Evolutionary conservation across 2,329 filamentous ascomycete species (phyloP), one percentile per base, ranked within the genome.

Genomic region (Epichloe typhina): DNA sequence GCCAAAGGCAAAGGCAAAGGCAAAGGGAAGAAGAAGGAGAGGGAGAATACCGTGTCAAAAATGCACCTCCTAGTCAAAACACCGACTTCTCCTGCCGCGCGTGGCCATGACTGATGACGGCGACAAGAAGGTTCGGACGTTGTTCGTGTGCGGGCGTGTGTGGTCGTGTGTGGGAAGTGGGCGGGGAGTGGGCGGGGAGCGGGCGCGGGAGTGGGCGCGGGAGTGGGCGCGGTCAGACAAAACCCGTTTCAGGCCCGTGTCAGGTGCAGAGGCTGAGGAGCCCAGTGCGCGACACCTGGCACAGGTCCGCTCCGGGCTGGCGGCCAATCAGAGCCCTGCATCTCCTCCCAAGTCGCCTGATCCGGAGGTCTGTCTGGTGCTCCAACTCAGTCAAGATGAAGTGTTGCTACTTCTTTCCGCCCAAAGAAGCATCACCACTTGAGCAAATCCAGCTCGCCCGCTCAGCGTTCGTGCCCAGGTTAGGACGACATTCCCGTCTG

Each of bases 181-280:
- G 23, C 23, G 17, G 19, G 11, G 4, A 21, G 11, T 15, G 15
- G 35, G 38, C 13, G 17, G 17, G 17, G 6, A 19, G 15, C 9
- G 15, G 35, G 38, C 13, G 23, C 23, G 23, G 11, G 11, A 21
- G 11, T 21, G 15, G 41, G 3, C 31, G 31, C 17, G 17, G 17
- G 6, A 19, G 15, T 15, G 15, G 35, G 38, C 13, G 17, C 31
- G 15, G 12, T 42, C 39, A 17, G 50, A 44, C 45, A 42, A 6
- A 3, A 42, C 8, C 47, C 52, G 60, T 62, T 62, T 62, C 60
- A 62, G 60, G 60, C 53, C 54, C 54, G 58, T 56, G 52, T 52
- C 56, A 55, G 53, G 53, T 26, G 23, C 23, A 23, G 21, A 5
- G 21, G 21, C 5, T 23, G 21, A 41, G 38, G 42, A 5, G 13